phyloP scores from a whole-genome alignment of 139 green algal genomes.

The Coccomyxa sp. region DNA sequence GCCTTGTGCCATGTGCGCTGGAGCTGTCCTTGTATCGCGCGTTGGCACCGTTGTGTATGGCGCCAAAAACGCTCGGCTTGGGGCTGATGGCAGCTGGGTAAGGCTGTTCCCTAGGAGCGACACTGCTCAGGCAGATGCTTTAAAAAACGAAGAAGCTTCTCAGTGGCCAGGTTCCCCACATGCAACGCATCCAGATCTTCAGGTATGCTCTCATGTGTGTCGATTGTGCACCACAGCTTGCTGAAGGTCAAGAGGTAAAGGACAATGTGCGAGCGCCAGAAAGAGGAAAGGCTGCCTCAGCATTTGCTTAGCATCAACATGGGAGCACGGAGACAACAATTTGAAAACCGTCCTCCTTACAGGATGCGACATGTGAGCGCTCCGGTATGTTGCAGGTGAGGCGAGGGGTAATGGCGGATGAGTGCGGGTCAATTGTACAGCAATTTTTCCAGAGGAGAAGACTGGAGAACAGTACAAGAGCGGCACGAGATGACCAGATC shows the following conservation, averaged over 20 bases:
- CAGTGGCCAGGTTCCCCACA: background rate
- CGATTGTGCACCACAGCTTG: background rate
- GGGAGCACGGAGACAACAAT: background rate
- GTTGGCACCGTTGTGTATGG: constrained; percentile 83
- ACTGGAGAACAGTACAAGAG: background rate
- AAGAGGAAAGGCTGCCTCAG: background rate
- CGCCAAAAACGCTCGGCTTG: constrained; percentile 69
- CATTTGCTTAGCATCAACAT: background rate
- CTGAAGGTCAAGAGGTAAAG: too few relatives aligned
- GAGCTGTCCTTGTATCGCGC: constrained; percentile 77
- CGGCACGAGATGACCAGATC: too few relatives aligned
- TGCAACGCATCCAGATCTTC: background rate
- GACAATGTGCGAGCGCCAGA: too few relatives aligned
- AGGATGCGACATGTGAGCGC: background rate
- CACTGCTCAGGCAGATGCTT: background rate
- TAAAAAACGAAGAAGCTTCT: background rate
- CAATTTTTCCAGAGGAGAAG: constrained; percentile 61
- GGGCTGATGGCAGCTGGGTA: constrained; percentile 87
- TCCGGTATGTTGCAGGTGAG: constrained; percentile 33
- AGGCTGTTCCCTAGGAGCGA: constrained; percentile 37
- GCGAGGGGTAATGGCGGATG: constrained; percentile 51
- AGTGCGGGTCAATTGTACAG: constrained; percentile 54
- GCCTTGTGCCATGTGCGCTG: constrained; percentile 95
- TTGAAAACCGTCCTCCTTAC: background rate
- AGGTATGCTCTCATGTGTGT: background rate